A percentile compares a stretch with the other conserved stretches of the same genome.
phyloP scores from a whole-genome alignment of 208 protist species.

The Leishmania tropica region DNA sequence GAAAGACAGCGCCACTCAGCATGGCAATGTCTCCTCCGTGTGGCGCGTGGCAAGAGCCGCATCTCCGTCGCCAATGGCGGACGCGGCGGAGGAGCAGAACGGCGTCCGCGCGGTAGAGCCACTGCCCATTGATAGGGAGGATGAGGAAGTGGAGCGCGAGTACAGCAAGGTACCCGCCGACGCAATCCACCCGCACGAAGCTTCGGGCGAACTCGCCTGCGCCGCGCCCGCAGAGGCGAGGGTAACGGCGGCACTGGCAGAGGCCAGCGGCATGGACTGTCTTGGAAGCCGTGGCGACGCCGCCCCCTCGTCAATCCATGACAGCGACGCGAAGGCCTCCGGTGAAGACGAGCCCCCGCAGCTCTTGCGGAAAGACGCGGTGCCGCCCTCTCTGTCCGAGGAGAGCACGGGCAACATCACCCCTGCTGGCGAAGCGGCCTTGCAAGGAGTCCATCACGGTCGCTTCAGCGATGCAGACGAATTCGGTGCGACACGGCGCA shows the following conservation, averaged over 20 bases:
- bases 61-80: too few species aligned
- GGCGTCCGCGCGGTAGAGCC: not conserved
- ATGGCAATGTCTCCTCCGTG: not conserved
- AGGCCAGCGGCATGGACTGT: not conserved
- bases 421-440: not conserved
- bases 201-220: not conserved
- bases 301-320: not conserved
- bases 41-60: too few species aligned
- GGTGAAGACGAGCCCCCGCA: not conserved
- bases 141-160: not conserved
- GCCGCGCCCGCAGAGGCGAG: not conserved
- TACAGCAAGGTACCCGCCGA: not conserved
- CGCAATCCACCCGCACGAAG: not conserved
- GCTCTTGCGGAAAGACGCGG: not conserved
- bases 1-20: not conserved
- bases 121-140: not conserved
- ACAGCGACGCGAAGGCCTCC: not conserved
- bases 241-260: not conserved
- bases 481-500: conserved; percentile 19
- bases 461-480: not conserved
- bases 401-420: not conserved
- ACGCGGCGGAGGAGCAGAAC: too few species aligned
- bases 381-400: not conserved
- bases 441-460: not conserved
- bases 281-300: not conserved